Evolutionary conservation across 1,284 basidiomycete genomes (phyloP).

Genomic region (Earliella scabrosa): DNA sequence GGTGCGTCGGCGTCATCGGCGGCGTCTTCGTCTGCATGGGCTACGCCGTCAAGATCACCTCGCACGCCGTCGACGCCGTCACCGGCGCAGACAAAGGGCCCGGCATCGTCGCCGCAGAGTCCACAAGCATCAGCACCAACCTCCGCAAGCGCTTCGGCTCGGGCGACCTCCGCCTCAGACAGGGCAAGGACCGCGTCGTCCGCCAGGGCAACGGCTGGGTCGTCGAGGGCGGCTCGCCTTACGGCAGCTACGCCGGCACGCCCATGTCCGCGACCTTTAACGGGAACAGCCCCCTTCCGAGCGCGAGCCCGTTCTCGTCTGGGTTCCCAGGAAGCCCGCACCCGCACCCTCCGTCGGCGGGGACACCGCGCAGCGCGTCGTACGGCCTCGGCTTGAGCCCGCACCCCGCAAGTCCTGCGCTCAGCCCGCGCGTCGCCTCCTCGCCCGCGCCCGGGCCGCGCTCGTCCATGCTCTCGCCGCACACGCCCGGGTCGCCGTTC

Average conservation of each 20-base stretch:
- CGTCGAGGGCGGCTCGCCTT: slow-evolving; percentile 46
- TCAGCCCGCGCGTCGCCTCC: slow-evolving; percentile 27
- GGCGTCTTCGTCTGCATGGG: slow-evolving; percentile 82
- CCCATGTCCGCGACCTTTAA: slow-evolving; percentile 40
- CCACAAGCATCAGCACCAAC: slow-evolving; percentile 51
- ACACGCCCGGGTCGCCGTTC: slow-evolving; percentile 19
- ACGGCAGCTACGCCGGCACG: slow-evolving; percentile 43
- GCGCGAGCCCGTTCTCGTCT: slow-evolving; percentile 28
- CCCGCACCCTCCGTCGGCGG: slow-evolving; percentile 31
- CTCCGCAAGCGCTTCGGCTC: slow-evolving; percentile 52
- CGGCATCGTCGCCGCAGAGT: slow-evolving; percentile 67
- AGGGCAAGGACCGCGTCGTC: slow-evolving; percentile 34
- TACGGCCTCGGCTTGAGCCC: slow-evolving; percentile 40
- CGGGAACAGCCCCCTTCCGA: slow-evolving; percentile 31
- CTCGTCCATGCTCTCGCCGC: slow-evolving; percentile 11
- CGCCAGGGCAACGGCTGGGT: slow-evolving; percentile 49
- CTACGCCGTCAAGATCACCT: slow-evolving; percentile 73
- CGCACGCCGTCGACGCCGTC: slow-evolving; percentile 69
- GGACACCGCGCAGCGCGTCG: slow-evolving; percentile 23
- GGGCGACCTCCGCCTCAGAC: slow-evolving; percentile 47
- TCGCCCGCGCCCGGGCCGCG: slow-evolving; percentile 6
- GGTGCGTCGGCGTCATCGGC: slow-evolving; percentile 79
- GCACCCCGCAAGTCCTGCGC: slow-evolving; percentile 25
- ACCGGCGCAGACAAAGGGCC: slow-evolving; percentile 60
- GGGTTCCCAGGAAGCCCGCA: slow-evolving; percentile 28